These are phyloP conservation scores for Pleurotus djamor DNA, from an alignment of 768 basidiomycete species.

Conservation along the genomic window DNA sequence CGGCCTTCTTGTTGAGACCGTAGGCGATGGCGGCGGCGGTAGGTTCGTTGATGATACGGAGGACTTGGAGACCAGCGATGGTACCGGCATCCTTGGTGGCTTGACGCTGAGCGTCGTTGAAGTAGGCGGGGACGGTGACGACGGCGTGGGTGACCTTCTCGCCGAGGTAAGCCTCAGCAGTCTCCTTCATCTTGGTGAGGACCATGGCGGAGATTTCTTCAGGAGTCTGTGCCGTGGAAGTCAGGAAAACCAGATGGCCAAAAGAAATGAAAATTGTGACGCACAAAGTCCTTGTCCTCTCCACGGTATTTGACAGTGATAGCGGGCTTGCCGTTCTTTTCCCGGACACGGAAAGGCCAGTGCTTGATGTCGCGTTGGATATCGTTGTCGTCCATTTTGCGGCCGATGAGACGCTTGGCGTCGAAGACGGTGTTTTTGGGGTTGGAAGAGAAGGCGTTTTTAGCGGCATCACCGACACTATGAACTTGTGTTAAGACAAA, in stretches of 20 bases:
- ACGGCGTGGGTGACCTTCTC: conserved; percentile 96
- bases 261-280: conserved; percentile 23
- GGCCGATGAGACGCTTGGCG: conserved; percentile 94
- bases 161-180: conserved; percentile 96
- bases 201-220: conserved; percentile 98
- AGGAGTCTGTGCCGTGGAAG: conserved; percentile 57
- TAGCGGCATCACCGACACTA: conserved; percentile 91
- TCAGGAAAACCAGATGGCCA: background rate
- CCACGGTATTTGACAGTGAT: conserved; percentile 80
- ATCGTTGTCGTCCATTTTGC: conserved; percentile 78
- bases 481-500: background rate
- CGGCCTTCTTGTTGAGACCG: conserved; percentile 94
- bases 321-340: conserved; percentile 78
- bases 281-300: conserved; percentile 79
- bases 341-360: conserved; percentile 85
- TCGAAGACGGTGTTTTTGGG: conserved; percentile 95
- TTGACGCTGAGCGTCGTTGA: conserved; percentile 99
- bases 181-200: conserved; percentile 98
- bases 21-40: conserved; percentile 98
- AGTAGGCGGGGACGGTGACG: conserved; percentile 98
- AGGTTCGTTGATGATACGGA: conserved; percentile 98
- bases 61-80: conserved; percentile 91
- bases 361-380: conserved; percentile 84
- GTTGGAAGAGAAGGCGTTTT: conserved; percentile 93
- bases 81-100: conserved; percentile 98